A percentile compares a stretch with the other conserved stretches of the same genome.
phyloP scores from a whole-genome alignment of 345 rosid species.

The Aquilaria malaccensis region DNA sequence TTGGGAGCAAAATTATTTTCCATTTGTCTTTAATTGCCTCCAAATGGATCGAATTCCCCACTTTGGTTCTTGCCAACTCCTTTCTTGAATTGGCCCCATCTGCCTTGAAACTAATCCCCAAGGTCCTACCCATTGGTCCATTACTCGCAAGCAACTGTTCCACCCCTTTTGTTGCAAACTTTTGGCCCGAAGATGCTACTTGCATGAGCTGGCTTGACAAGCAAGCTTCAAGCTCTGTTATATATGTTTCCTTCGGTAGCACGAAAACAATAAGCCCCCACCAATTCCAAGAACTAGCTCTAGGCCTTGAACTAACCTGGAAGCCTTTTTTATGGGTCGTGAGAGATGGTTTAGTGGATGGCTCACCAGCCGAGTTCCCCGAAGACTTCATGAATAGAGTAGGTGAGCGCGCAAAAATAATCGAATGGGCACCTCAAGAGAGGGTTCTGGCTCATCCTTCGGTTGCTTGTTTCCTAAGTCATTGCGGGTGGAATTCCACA shows the following conservation, averaged over 20 bases:
- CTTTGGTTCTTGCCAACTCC: constrained; percentile 18
- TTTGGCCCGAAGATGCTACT: constrained; percentile 27
- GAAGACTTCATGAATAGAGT: constrained; percentile 22
- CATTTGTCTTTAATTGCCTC: not conserved
- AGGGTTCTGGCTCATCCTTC: constrained; percentile 26
- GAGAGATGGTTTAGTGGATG: constrained; percentile 9
- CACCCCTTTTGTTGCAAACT: constrained; percentile 13
- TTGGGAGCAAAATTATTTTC: not conserved
- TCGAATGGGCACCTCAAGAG: constrained; percentile 29
- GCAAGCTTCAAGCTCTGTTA: constrained; percentile 24
- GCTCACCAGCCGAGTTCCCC: constrained; percentile 6
- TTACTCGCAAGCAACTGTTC: constrained; percentile 8
- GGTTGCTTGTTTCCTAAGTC: constrained; percentile 5
- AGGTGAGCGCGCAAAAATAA: not conserved
- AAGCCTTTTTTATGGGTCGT: constrained; percentile 31
- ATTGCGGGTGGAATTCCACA: no score
- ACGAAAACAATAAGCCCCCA: constrained; percentile 6
- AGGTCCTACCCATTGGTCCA: constrained; percentile 26
- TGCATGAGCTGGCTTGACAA: constrained; percentile 38
- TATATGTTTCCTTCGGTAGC: constrained; percentile 45
- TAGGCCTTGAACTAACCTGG: constrained; percentile 18
- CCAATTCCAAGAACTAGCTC: constrained; percentile 32
- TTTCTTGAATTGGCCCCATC: constrained; percentile 20
- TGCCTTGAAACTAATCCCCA: constrained; percentile 11
- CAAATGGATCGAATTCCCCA: constrained; percentile 4